Conservation (phyloP, 441 rosid species). For the Arabidopsis hybrid region DNA sequence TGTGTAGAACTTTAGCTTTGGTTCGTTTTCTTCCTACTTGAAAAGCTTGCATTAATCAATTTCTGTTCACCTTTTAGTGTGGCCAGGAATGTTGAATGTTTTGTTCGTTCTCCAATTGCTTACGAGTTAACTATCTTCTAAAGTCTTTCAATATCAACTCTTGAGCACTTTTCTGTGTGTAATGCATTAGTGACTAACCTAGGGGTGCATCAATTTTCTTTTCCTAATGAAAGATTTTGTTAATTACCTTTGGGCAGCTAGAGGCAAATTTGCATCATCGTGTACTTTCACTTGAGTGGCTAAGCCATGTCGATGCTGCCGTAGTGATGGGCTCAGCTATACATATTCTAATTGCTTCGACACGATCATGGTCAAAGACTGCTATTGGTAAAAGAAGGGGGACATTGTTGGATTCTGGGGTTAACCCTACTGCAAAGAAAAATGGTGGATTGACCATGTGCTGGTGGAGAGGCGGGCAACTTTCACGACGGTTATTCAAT, state of each 20-base stretch:
- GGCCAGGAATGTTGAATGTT: slow-evolving; percentile 25
- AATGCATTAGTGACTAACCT: slow-evolving; percentile 25
- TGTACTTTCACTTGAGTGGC: slow-evolving; percentile 87
- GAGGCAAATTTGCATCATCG: slow-evolving; percentile 80
- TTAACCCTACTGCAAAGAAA: slow-evolving; percentile 60
- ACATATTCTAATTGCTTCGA: slow-evolving; percentile 65
- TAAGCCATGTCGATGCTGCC: slow-evolving; percentile 74
- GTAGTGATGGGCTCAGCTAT: slow-evolving; percentile 76
- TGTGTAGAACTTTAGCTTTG: slow-evolving; percentile 21
- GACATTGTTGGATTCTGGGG: slow-evolving; percentile 57
- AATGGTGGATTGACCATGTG: slow-evolving; percentile 69
- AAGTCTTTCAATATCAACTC: slow-evolving; percentile 16
- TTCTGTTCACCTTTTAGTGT: slow-evolving; percentile 14
- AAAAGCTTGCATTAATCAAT: slow-evolving; percentile 30
- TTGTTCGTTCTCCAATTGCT: slow-evolving; percentile 20
- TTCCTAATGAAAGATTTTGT: slow-evolving; percentile 39
- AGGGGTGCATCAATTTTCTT: slow-evolving; percentile 14
- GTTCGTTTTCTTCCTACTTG: slow-evolving; percentile 23
- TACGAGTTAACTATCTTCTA: slow-evolving; percentile 14
- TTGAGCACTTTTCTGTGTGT: slow-evolving; percentile 29
- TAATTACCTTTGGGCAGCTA: slow-evolving; percentile 60
- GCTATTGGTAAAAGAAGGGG: slow-evolving; percentile 70
- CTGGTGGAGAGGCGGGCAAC: slow-evolving; percentile 98
- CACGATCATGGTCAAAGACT: slow-evolving; percentile 66
- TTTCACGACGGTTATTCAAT: slow-evolving; percentile 78